These are phyloP conservation scores for Fusarium robinianum DNA, from an alignment of 2,329 filamentous ascomycete genomes.

Conservation along the genomic window DNA sequence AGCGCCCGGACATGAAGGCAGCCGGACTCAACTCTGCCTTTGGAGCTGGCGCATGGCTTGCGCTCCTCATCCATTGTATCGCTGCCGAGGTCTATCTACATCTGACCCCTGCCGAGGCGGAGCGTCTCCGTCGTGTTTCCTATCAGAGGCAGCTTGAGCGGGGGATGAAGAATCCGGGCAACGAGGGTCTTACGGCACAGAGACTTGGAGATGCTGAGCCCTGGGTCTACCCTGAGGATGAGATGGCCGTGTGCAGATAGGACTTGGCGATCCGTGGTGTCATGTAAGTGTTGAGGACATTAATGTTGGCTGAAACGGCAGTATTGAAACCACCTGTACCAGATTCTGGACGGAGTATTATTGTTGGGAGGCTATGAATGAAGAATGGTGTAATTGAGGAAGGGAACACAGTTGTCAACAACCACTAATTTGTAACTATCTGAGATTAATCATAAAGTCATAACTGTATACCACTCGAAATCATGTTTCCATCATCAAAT, in stretches of 20 bases:
- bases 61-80: constrained; percentile 54
- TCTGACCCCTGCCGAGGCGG: constrained; percentile 57
- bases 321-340: no score
- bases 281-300: no score
- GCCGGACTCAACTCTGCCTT: constrained; percentile 54
- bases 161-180: constrained; percentile 55
- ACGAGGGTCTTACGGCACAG: constrained; percentile 48
- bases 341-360: no score
- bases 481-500: constrained; percentile 45
- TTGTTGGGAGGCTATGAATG: no score
- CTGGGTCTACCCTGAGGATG: constrained; percentile 15
- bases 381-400: no score
- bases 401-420: no score
- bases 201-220: constrained; percentile 25
- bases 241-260: no score
- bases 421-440: no score
- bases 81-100: constrained; percentile 54
- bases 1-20: constrained; percentile 40
- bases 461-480: neutral
- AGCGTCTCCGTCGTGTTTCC: constrained; percentile 58
- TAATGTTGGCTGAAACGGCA: no score
- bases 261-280: no score
- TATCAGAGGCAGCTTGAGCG: constrained; percentile 60
- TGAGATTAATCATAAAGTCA: neutral
- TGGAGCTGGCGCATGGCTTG: constrained; percentile 58